Conservation (phyloP, 495 filamentous ascomycete species). For the Penicillium paradoxum region DNA sequence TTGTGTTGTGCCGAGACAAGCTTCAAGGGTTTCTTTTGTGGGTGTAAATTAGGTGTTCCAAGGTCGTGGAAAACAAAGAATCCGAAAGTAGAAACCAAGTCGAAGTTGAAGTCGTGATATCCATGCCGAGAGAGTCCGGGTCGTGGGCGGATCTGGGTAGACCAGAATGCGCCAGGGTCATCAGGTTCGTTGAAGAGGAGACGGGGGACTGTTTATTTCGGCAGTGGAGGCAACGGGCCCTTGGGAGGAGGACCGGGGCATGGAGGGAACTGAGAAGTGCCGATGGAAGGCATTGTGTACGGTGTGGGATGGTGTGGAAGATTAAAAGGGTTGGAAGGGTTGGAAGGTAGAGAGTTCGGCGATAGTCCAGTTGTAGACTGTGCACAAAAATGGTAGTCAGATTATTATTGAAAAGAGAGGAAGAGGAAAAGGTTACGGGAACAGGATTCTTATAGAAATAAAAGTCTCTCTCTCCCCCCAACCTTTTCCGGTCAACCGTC, state of each 20-base stretch:
- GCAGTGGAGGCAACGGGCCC: constrained; percentile 76
- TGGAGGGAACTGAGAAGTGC: constrained; percentile 63
- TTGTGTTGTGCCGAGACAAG: neutral
- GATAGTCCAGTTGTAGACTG: neutral
- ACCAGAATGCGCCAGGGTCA: constrained; percentile 32
- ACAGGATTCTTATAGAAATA: constrained; percentile 15
- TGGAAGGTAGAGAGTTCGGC: neutral
- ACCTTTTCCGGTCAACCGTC: constrained; percentile 8
- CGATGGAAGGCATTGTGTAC: constrained; percentile 57
- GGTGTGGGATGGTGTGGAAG: neutral
- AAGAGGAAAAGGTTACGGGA: constrained; percentile 10
- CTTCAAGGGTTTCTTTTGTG: neutral
- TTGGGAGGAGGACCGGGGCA: constrained; percentile 81
- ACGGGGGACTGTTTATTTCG: constrained; percentile 51
- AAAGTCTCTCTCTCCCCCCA: neutral
- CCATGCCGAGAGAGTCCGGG: constrained; percentile 31
- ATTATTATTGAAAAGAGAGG: neutral
- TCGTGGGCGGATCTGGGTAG: constrained; percentile 26
- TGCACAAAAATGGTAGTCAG: neutral
- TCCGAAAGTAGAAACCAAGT: constrained; percentile 23
- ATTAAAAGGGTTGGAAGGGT: neutral
- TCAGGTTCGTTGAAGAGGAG: constrained; percentile 40
- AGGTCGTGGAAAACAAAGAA: constrained; percentile 20
- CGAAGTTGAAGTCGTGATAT: constrained; percentile 30
- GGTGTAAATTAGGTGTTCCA: constrained; percentile 5